A percentile compares a stretch with the other conserved stretches of the same genome.
phyloP scores from a whole-genome alignment of 805 yeast genomes.

The Candida verbasci region DNA sequence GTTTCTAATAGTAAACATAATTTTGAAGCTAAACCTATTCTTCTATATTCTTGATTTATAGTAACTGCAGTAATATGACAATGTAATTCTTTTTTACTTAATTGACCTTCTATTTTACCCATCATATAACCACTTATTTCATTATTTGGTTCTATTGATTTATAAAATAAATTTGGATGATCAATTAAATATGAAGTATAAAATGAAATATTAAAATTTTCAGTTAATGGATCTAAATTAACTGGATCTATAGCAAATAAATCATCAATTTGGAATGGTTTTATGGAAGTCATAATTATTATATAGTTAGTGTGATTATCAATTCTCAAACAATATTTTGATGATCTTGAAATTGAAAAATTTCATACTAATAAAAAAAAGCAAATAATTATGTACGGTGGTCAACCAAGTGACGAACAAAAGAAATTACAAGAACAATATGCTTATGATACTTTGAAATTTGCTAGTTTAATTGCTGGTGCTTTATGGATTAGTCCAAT shows the following conservation, averaged over 20 bases:
- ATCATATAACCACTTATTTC: conserved; percentile 73
- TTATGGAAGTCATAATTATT: conserved; percentile 70
- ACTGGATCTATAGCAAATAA: conserved; percentile 67
- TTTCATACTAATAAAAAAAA: too few species aligned
- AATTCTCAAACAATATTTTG: conserved; percentile 29
- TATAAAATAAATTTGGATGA: conserved; percentile 91
- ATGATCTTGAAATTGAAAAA: not conserved
- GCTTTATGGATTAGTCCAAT: conserved; percentile 61
- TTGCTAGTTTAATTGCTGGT: conserved; percentile 61
- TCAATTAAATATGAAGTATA: conserved; percentile 75
- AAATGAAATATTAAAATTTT: conserved; percentile 80
- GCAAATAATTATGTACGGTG: conserved; percentile 49
- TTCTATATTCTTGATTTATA: conserved; percentile 72
- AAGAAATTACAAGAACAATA: conserved; percentile 62
- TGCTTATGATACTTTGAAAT: conserved; percentile 53
- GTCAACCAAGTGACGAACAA: conserved; percentile 57
- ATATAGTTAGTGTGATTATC: conserved; percentile 4
- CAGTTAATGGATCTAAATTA: conserved; percentile 86
- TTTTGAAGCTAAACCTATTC: conserved; percentile 81
- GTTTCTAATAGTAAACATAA: conserved; percentile 71
- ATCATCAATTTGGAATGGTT: conserved; percentile 86
- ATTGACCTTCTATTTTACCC: conserved; percentile 90
- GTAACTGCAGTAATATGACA: conserved; percentile 96
- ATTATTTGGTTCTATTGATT: conserved; percentile 44
- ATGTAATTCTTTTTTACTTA: conserved; percentile 77